A percentile compares a stretch with the other conserved stretches of the same genome.
Conservation (phyloP, 2,329 filamentous ascomycete genomes). For the Xylaria sp. region DNA sequence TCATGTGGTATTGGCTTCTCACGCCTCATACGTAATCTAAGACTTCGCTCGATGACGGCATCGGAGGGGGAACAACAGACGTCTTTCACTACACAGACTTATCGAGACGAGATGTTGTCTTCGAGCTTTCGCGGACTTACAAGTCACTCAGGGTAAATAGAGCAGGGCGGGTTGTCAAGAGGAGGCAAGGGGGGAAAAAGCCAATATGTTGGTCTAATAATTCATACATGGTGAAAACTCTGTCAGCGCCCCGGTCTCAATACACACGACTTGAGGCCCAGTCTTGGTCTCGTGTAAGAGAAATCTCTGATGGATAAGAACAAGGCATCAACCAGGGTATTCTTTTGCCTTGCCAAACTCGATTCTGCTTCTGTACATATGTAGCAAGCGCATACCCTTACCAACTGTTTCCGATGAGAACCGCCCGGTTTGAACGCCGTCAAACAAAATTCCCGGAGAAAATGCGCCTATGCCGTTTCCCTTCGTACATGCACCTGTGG, state of each 20-base stretch:
- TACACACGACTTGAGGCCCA: slow-evolving; percentile 20
- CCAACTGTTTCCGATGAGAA: slow-evolving; percentile 35
- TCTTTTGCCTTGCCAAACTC: slow-evolving; percentile 41
- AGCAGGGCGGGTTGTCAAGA: slow-evolving; percentile 19
- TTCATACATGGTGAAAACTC: slow-evolving; percentile 32
- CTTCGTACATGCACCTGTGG: slow-evolving; percentile 30
- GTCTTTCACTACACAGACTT: too few relatives aligned
- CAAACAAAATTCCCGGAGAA: slow-evolving; percentile 26
- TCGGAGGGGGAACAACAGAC: too few relatives aligned
- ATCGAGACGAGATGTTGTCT: not conserved
- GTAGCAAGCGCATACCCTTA: slow-evolving; percentile 43
- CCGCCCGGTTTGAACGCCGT: slow-evolving; percentile 35
- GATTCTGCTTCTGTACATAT: slow-evolving; percentile 46
- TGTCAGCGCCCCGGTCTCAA: slow-evolving; percentile 21
- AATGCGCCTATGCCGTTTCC: slow-evolving; percentile 25
- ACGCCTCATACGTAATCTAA: too few relatives aligned
- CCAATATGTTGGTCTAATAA: slow-evolving; percentile 38
- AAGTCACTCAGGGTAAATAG: not conserved
- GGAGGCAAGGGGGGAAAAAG: slow-evolving; percentile 21
- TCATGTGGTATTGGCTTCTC: too few relatives aligned
- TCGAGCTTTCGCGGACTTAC: slow-evolving; percentile 16
- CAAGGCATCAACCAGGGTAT: slow-evolving; percentile 41
- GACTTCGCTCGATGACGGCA: too few relatives aligned
- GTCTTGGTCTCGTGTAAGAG: slow-evolving; percentile 14
- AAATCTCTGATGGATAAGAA: slow-evolving; percentile 32